phyloP scores from a whole-genome alignment of 2,329 filamentous ascomycete species.

The Rugonectria rugulosa region DNA sequence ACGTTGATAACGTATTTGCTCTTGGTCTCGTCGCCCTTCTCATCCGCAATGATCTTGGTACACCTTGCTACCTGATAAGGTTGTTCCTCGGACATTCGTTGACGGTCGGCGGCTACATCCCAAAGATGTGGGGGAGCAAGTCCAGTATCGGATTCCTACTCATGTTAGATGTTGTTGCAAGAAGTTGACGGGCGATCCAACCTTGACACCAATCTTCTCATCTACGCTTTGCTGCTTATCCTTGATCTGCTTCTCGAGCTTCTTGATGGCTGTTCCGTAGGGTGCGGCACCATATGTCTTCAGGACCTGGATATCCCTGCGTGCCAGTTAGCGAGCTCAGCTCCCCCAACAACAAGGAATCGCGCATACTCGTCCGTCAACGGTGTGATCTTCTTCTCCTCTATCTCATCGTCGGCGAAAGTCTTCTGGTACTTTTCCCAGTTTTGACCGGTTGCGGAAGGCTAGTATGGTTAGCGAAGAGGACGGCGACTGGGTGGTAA shows the following conservation, averaged over 20 bases:
- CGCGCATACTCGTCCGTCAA: slow-evolving; percentile 88
- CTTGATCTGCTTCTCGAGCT: slow-evolving; percentile 99
- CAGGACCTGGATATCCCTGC: slow-evolving; percentile 96
- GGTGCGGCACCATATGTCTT: slow-evolving; percentile 99
- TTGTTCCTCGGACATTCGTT: slow-evolving; percentile 98
- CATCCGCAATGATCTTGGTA: slow-evolving; percentile 98
- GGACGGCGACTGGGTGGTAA: slow-evolving; percentile 13
- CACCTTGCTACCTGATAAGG: slow-evolving; percentile 96
- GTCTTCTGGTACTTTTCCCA: slow-evolving; percentile 99
- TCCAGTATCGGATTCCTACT: slow-evolving; percentile 94
- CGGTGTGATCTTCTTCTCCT: slow-evolving; percentile 99
- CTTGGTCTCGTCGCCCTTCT: slow-evolving; percentile 91
- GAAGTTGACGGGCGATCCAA: slow-evolving; percentile 42
- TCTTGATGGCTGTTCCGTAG: slow-evolving; percentile 92
- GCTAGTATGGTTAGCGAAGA: slow-evolving; percentile 62
- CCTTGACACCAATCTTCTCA: slow-evolving; percentile 94
- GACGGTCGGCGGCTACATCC: slow-evolving; percentile 96
- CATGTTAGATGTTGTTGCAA: slow-evolving; percentile 27
- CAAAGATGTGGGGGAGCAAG: slow-evolving; percentile 98
- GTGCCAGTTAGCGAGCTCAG: slow-evolving; percentile 34
- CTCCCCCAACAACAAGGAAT: not conserved
- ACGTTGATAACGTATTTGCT: slow-evolving; percentile 99
- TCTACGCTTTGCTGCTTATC: slow-evolving; percentile 98
- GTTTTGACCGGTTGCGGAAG: slow-evolving; percentile 89
- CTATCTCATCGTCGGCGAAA: slow-evolving; percentile 94